Evolutionary conservation across 108 stramenopile genomes (phyloP).

Genomic region (Cyclostephanos tholiformis): DNA sequence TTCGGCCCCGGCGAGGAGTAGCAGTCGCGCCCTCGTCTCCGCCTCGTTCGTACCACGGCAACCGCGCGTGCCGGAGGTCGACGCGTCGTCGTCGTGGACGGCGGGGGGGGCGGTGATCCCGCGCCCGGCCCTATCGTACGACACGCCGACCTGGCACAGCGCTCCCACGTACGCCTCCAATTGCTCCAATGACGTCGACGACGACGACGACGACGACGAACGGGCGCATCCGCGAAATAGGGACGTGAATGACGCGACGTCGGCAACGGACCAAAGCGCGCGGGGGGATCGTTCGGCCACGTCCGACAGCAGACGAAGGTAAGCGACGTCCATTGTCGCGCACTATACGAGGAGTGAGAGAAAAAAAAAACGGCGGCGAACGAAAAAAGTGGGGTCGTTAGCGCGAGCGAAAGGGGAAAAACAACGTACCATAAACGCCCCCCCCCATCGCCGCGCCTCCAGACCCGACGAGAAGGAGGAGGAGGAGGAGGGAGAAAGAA

Average conservation of each 20-base stretch:
- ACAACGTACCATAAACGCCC: too few species aligned
- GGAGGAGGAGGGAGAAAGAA: too few species aligned
- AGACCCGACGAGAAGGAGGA: too few species aligned
- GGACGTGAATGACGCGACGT: conserved; percentile 17
- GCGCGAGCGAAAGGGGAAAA: too few species aligned
- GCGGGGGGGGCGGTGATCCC: too few species aligned
- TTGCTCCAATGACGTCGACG: neutral
- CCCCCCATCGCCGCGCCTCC: too few species aligned
- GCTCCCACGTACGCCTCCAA: conserved; percentile 35
- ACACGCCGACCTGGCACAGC: conserved; percentile 45
- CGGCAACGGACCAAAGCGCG: conserved; percentile 34
- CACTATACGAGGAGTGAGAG: neutral
- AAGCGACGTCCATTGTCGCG: conserved; percentile 27
- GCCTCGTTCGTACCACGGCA: conserved; percentile 20
- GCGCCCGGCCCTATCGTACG: conserved; percentile 51
- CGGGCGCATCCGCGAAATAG: conserved; percentile 10
- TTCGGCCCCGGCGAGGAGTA: conserved; percentile 6
- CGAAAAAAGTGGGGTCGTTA: too few species aligned
- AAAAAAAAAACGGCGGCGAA: too few species aligned
- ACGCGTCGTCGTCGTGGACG: too few species aligned
- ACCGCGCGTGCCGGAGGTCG: neutral
- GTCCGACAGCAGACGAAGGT: conserved; percentile 47
- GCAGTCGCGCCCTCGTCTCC: conserved; percentile 9
- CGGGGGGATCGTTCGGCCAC: conserved; percentile 67
- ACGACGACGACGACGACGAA: neutral